Conservation (phyloP, 371 early-diverging fungal species). For the Nematocida homosporus region DNA sequence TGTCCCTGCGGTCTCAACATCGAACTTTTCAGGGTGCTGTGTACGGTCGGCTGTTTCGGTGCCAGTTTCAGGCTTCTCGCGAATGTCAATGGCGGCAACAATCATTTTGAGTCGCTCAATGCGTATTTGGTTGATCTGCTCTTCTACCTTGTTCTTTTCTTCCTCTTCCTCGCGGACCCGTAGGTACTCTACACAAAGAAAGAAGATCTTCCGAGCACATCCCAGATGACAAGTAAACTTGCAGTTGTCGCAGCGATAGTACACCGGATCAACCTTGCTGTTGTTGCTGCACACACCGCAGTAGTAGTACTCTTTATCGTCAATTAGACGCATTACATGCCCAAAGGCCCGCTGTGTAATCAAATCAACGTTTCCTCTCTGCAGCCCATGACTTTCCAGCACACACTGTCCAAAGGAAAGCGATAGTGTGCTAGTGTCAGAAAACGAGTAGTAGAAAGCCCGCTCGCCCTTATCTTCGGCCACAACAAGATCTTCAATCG, state of each 20-base stretch:
- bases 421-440: slow-evolving; percentile 42
- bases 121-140: slow-evolving; percentile 11
- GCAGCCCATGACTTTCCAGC: slow-evolving; percentile 26
- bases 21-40: not conserved
- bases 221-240: slow-evolving; percentile 82
- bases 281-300: slow-evolving; percentile 61
- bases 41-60: not conserved
- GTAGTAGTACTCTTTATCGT: slow-evolving; percentile 18
- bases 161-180: slow-evolving; percentile 65
- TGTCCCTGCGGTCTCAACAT: not conserved
- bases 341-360: slow-evolving; percentile 38
- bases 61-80: slow-evolving; percentile 26
- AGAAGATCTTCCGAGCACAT: slow-evolving; percentile 76
- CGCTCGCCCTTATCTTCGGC: slow-evolving; percentile 30
- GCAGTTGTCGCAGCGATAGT: slow-evolving; percentile 69
- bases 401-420: slow-evolving; percentile 42
- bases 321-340: slow-evolving; percentile 54
- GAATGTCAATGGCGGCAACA: slow-evolving; percentile 46
- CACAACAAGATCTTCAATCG: slow-evolving; percentile 59
- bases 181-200: slow-evolving; percentile 71
- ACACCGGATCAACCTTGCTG: not conserved
- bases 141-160: slow-evolving; percentile 68
- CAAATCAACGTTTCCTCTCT: slow-evolving; percentile 41
- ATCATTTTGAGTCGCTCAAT: slow-evolving; percentile 39
- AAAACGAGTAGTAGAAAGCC: slow-evolving; percentile 45